A percentile compares a stretch with the other conserved stretches of the same genome.
Conservation (phyloP, 306 rosid genomes). For the Heteromeles arbutifolia region DNA sequence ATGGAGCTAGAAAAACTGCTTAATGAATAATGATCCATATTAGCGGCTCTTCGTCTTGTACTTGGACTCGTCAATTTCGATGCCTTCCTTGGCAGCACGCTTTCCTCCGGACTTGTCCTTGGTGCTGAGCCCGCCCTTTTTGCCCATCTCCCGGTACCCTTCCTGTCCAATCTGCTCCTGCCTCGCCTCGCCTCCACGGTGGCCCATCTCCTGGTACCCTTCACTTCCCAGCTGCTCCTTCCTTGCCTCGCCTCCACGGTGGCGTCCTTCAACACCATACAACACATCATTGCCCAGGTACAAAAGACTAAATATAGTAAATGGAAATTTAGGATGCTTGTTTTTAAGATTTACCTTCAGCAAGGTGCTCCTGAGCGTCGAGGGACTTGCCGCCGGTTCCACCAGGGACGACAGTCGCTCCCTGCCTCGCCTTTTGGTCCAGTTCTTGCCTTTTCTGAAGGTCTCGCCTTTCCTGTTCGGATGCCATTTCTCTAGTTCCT, state of each 20-base stretch:
- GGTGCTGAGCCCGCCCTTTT: slow-evolving; percentile 63
- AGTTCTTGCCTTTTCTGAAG: slow-evolving; percentile 30
- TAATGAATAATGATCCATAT: background rate
- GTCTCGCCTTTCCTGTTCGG: slow-evolving; percentile 19
- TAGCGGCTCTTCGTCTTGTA: slow-evolving; percentile 17
- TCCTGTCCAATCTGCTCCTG: background rate
- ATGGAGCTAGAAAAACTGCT: background rate
- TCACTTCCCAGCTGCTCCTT: slow-evolving; percentile 25
- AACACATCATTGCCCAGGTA: background rate
- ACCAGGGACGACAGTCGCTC: slow-evolving; percentile 71
- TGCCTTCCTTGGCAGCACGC: slow-evolving; percentile 51
- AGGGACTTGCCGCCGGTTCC: slow-evolving; percentile 84
- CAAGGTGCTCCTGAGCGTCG: slow-evolving; percentile 73
- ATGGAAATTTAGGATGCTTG: background rate
- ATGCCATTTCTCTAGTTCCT: slow-evolving; percentile 35
- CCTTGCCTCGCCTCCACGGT: slow-evolving; percentile 43
- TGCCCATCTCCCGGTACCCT: background rate
- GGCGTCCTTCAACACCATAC: slow-evolving; percentile 30
- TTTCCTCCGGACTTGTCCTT: slow-evolving; percentile 45
- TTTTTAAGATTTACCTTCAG: slow-evolving; percentile 44
- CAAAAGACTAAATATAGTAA: background rate
- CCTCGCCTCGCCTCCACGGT: too few relatives aligned
- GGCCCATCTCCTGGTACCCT: slow-evolving; percentile 54
- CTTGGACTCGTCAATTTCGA: slow-evolving; percentile 59
- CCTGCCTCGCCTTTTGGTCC: slow-evolving; percentile 52